These are phyloP conservation scores for Rhexocercosporidium sp. DNA, from an alignment of 2,329 filamentous ascomycete species.

Conservation along the genomic window DNA sequence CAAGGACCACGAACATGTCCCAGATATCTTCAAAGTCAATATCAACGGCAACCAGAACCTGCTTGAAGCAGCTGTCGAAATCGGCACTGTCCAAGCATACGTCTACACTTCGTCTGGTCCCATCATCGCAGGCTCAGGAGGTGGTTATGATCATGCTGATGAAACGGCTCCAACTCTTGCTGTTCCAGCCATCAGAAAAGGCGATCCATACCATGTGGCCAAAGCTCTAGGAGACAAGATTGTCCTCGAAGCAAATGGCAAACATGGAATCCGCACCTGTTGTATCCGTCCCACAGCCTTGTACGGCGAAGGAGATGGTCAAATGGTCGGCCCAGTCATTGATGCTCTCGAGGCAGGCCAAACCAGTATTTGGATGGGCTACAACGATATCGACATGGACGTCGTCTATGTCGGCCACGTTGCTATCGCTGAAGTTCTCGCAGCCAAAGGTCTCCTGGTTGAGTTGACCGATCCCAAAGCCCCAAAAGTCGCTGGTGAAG, in stretches of 20 bases:
- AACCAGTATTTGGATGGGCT: slow-evolving; percentile 56
- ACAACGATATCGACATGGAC: slow-evolving; percentile 55
- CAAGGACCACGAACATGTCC: slow-evolving; percentile 32
- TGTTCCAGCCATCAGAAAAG: slow-evolving; percentile 26
- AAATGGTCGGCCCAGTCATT: slow-evolving; percentile 44
- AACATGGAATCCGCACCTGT: slow-evolving; percentile 51
- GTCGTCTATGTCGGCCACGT: slow-evolving; percentile 43
- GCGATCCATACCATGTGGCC: slow-evolving; percentile 33
- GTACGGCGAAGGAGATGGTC: slow-evolving; percentile 52
- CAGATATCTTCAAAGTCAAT: slow-evolving; percentile 49
- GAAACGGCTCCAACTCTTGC: slow-evolving; percentile 31
- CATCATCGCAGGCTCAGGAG: slow-evolving; percentile 29
- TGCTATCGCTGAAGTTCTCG: slow-evolving; percentile 48
- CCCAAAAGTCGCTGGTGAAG: slow-evolving; percentile 31
- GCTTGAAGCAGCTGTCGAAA: slow-evolving; percentile 51
- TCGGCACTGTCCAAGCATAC: slow-evolving; percentile 50
- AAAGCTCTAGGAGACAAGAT: slow-evolving; percentile 35
- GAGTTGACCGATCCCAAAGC: slow-evolving; percentile 23
- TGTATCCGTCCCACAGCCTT: slow-evolving; percentile 57
- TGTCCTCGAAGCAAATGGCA: slow-evolving; percentile 35
- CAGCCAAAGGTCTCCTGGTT: slow-evolving; percentile 45
- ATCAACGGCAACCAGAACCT: slow-evolving; percentile 55
- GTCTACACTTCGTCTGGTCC: slow-evolving; percentile 34
- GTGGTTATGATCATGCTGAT: slow-evolving; percentile 33
- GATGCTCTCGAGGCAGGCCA: slow-evolving; percentile 52